Evolutionary conservation across 805 yeast species (phyloP).

Genomic region (Blastobotrys mokoenaii): DNA sequence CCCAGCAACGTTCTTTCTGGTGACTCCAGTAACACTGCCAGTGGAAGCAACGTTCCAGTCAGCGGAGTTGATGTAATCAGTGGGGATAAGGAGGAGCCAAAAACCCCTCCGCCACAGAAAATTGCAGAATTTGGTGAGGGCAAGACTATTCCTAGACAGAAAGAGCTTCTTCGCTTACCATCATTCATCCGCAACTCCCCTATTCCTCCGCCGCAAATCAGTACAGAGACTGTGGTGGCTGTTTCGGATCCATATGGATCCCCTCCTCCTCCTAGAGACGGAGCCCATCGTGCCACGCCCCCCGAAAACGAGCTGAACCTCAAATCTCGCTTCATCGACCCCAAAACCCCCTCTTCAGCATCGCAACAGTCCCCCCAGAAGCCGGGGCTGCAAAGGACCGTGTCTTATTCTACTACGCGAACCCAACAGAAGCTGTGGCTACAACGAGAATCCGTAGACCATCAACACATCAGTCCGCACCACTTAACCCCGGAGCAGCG

Average conservation of each 20-base stretch:
- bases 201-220: conserved; percentile 15
- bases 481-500: conserved; percentile 11
- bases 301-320: background rate
- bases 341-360: no score
- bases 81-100: no score
- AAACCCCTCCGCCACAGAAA: no score
- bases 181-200: background rate
- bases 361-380: background rate
- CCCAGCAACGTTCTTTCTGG: no score
- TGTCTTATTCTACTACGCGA: conserved; percentile 27
- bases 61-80: no score
- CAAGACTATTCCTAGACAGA: no score
- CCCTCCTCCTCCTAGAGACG: conserved; percentile 1
- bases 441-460: conserved; percentile 28
- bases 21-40: no score
- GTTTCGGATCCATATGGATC: conserved; percentile 5
- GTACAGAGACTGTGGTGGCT: conserved; percentile 19
- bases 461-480: conserved; percentile 8
- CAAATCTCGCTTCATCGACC: background rate
- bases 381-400: background rate
- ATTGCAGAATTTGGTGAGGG: no score
- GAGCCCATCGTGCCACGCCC: background rate
- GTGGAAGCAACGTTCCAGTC: no score
- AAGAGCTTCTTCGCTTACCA: background rate
- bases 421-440: conserved; percentile 82